Evolutionary conservation across 495 filamentous ascomycete species (phyloP).

Genomic region (Aspergillus hancockii): DNA sequence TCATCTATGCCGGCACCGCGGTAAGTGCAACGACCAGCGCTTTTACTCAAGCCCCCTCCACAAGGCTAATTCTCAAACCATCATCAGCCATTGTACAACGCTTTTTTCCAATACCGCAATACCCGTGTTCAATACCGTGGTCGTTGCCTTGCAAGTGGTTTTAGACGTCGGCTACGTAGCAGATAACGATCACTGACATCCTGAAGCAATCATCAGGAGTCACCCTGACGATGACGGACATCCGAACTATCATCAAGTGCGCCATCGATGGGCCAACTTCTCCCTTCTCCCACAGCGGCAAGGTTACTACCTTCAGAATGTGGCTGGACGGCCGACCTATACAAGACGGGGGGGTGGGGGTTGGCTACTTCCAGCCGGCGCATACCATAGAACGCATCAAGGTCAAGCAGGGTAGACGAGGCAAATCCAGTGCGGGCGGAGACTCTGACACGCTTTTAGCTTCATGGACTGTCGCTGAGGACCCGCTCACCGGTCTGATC

Average conservation of each 20-base stretch:
- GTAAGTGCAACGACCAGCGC: background rate
- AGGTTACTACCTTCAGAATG: background rate
- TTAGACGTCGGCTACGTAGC: slow-evolving; percentile 1
- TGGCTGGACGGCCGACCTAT: background rate
- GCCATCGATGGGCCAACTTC: background rate
- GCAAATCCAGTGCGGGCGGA: background rate
- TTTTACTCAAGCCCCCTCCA: too few species aligned
- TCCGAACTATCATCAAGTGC: background rate
- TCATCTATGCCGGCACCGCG: background rate
- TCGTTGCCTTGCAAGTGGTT: background rate
- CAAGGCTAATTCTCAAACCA: background rate
- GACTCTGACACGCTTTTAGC: background rate
- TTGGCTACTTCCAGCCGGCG: background rate
- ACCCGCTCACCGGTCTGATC: background rate
- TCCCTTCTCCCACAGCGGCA: background rate
- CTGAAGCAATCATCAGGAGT: background rate
- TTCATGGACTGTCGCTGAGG: background rate
- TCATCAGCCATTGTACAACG: background rate
- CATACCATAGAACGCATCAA: slow-evolving; percentile 1
- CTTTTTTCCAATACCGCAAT: background rate
- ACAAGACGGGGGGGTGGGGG: background rate
- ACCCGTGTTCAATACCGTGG: background rate
- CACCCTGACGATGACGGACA: background rate
- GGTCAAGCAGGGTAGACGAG: background rate
- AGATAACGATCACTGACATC: background rate